These are phyloP conservation scores for Fusarium irregulare DNA, from an alignment of 2,329 filamentous ascomycete genomes.

Conservation along the genomic window DNA sequence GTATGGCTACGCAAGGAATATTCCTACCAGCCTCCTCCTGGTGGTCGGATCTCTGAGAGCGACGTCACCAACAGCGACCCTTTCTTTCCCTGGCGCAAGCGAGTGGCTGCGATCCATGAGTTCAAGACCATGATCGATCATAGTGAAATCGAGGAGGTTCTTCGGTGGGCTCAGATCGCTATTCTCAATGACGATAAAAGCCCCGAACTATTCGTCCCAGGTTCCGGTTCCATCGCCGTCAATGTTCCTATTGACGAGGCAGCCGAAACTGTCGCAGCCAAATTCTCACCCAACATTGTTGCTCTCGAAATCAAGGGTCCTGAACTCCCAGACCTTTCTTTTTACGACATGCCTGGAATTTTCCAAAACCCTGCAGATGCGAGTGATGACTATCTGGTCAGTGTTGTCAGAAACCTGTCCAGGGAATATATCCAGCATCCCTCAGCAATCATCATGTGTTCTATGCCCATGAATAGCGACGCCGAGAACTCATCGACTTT, in stretches of 20 bases:
- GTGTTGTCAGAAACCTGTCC: constrained; percentile 77
- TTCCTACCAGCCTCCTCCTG: constrained; percentile 58
- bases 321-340: constrained; percentile 77
- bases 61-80: constrained; percentile 63
- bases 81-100: constrained; percentile 74
- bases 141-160: constrained; percentile 71
- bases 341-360: constrained; percentile 87
- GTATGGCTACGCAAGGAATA: constrained; percentile 76
- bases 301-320: constrained; percentile 80
- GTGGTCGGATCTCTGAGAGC: constrained; percentile 55
- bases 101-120: constrained; percentile 58
- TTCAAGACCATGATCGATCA: constrained; percentile 75
- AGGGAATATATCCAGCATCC: constrained; percentile 74
- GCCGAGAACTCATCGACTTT: constrained; percentile 80
- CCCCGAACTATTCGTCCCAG: constrained; percentile 65
- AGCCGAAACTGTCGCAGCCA: constrained; percentile 62
- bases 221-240: constrained; percentile 55
- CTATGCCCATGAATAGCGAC: constrained; percentile 82
- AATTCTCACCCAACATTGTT: constrained; percentile 86
- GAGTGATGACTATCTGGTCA: constrained; percentile 74
- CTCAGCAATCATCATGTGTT: constrained; percentile 80
- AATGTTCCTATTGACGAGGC: constrained; percentile 51
- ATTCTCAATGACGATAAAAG: constrained; percentile 74
- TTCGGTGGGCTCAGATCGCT: constrained; percentile 81
- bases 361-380: constrained; percentile 76